Base-by-base conservation (phyloP, 2,329 filamentous ascomycete species). In the Phialophora chinensis region DNA sequence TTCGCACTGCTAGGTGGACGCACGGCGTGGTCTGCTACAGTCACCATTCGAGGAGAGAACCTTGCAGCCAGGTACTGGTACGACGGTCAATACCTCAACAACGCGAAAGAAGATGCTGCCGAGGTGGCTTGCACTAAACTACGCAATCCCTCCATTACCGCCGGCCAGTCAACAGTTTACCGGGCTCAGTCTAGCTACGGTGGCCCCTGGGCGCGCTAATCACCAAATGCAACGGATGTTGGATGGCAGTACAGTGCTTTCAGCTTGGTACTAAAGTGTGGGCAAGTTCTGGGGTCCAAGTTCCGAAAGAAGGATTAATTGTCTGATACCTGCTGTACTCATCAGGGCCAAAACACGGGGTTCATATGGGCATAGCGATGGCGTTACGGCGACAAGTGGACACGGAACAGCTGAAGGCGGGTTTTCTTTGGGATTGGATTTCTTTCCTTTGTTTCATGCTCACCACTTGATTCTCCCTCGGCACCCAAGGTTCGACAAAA, bases 101-200 rank as follows among this genome's bases (percentile, higher is more conserved):
- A 96, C 75, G 92, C 92, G 66, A 90, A 88, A 79, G 93, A 97
- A 78, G 93, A 97, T 77, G 93, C 92, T n/a, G 92, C 93, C 71
- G 92, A 97, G 79, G 86, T 90, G 68, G 92, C 92, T 11, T 71
- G 79, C 53, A 79, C 73, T 42, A 42, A 67, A 23, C 67, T 82
- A 12, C 69, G 71, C 49, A 73, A 65, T 75, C 75, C 66, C 65
- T 76, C 60, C 72, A 75, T 73, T 44, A 68, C 67, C 53, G 49
- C 63, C 20, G 53, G 64, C 31, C 62, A 66, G 42, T 52, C 61
- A 35, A 58, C 60, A 14, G 50, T 56, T 4, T 66, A 67, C 38
- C 69, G 66, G n/a, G 29, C 65, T 38, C 53, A 55, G n/a, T 55
- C 59, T 25, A 47, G 65, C 56, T 64, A 66, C 52, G 53, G 47